Evolutionary conservation across 2,329 filamentous ascomycete genomes (phyloP).

Genomic region (Massarina eburnea): DNA sequence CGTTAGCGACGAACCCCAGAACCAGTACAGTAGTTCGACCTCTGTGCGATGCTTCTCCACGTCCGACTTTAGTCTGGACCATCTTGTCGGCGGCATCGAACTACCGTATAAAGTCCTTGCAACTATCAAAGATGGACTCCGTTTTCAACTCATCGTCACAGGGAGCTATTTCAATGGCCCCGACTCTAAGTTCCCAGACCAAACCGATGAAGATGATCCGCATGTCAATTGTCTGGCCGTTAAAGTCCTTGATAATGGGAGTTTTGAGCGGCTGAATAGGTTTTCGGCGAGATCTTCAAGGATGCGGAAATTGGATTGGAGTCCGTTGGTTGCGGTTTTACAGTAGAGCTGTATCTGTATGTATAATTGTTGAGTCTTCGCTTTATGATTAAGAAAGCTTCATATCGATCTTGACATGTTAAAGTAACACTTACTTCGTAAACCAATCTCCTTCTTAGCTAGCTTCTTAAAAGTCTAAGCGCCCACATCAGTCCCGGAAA

Average conservation of each 20-base stretch:
- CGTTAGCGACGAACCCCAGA: not conserved
- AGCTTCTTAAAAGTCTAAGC: too few species aligned
- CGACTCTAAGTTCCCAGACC: not conserved
- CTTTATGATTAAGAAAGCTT: too few species aligned
- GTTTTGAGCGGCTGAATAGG: constrained; percentile 1
- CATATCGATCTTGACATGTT: too few species aligned
- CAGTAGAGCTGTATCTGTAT: too few species aligned
- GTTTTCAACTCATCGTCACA: constrained; percentile 1
- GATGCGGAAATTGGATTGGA: constrained; percentile 2
- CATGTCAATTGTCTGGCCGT: constrained; percentile 2
- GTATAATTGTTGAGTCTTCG: too few species aligned
- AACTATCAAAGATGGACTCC: not conserved
- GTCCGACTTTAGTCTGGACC: not conserved
- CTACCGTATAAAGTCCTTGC: not conserved
- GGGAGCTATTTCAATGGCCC: not conserved
- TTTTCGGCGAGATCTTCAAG: not conserved
- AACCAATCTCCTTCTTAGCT: too few species aligned
- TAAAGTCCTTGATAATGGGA: not conserved
- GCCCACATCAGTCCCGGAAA: too few species aligned
- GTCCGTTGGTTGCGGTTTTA: constrained; percentile 41
- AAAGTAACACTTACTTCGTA: too few species aligned
- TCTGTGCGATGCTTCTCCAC: not conserved
- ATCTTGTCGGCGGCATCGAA: not conserved
- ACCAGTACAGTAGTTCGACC: not conserved
- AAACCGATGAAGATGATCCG: constrained; percentile 4